Conservation (phyloP, 805 yeast species). For the Blastobotrys parvus region DNA sequence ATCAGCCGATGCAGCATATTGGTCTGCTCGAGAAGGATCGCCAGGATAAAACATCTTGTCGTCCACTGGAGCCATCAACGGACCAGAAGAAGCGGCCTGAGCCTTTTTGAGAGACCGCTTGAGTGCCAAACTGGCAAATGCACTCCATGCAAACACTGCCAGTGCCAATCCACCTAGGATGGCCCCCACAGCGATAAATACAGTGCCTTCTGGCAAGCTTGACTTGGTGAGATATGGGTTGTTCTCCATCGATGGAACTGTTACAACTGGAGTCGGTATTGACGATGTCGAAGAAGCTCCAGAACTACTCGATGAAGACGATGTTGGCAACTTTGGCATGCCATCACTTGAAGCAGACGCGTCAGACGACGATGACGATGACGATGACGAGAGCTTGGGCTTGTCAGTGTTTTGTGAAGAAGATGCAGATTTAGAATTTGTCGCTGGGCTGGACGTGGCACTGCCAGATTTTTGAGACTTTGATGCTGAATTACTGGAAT, state of each 20-base stretch:
- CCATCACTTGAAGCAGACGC: neutral
- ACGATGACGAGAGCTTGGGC: neutral
- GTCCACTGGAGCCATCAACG: conserved; percentile 4
- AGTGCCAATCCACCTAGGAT: conserved; percentile 52
- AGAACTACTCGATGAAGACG: neutral
- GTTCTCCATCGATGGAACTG: conserved; percentile 48
- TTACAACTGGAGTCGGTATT: conserved; percentile 32
- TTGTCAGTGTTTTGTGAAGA: too few species aligned
- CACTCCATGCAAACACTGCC: conserved; percentile 44
- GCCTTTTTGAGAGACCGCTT: conserved; percentile 44
- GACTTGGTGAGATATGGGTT: conserved; percentile 59
- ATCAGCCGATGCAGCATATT: neutral
- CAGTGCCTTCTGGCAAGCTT: conserved; percentile 61
- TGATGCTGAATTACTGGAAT: too few species aligned
- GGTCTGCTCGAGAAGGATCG: conserved; percentile 16
- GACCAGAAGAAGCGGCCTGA: conserved; percentile 17
- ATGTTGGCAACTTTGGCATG: neutral
- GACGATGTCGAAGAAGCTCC: neutral
- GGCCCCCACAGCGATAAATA: conserved; percentile 74
- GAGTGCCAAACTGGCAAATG: conserved; percentile 38
- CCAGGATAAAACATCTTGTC: conserved; percentile 11
- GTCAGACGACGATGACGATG: neutral
- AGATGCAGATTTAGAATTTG: too few species aligned
- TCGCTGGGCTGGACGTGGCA: too few species aligned
- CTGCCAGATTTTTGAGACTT: too few species aligned